Evolutionary conservation across 257 asterid genomes (phyloP).

Genomic region (Anisodus acutangulus): DNA sequence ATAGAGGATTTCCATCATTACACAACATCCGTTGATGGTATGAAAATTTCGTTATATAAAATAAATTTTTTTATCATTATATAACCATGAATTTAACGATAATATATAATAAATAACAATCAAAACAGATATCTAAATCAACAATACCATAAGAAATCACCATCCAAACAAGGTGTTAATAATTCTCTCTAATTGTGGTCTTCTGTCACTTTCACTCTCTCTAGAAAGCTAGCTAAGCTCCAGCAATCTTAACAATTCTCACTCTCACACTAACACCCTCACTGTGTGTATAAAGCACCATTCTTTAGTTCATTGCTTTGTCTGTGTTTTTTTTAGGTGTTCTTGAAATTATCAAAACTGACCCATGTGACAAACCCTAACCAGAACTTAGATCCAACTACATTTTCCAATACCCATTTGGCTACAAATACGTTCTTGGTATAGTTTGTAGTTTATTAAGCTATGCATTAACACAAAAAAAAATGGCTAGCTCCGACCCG

Average conservation of each 20-base stretch:
- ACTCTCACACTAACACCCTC: conserved; percentile 31
- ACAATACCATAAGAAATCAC: too few relatives aligned
- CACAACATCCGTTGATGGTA: too few relatives aligned
- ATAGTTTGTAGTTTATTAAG: background rate
- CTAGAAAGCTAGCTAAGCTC: conserved; percentile 3
- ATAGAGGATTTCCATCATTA: too few relatives aligned
- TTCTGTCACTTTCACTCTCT: conserved; percentile 8
- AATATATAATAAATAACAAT: too few relatives aligned
- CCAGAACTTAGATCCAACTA: conserved; percentile 50
- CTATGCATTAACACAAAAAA: conserved; percentile 36
- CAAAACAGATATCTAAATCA: too few relatives aligned
- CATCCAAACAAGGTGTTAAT: background rate
- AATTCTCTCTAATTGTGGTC: conserved; percentile 26
- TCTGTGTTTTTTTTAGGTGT: background rate
- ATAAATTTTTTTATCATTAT: too few relatives aligned
- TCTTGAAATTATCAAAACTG: conserved; percentile 20
- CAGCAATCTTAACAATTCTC: background rate
- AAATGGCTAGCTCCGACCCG: conserved; percentile 83
- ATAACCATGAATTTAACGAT: too few relatives aligned
- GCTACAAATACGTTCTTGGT: background rate
- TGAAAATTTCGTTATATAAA: too few relatives aligned
- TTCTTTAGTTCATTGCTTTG: background rate
- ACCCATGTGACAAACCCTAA: conserved; percentile 44
- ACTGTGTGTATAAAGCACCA: conserved; percentile 11
- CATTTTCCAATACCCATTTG: conserved; percentile 12